These are phyloP conservation scores for Arctostaphylos glauca DNA, from an alignment of 148 eudicot species.

Conservation along the genomic window DNA sequence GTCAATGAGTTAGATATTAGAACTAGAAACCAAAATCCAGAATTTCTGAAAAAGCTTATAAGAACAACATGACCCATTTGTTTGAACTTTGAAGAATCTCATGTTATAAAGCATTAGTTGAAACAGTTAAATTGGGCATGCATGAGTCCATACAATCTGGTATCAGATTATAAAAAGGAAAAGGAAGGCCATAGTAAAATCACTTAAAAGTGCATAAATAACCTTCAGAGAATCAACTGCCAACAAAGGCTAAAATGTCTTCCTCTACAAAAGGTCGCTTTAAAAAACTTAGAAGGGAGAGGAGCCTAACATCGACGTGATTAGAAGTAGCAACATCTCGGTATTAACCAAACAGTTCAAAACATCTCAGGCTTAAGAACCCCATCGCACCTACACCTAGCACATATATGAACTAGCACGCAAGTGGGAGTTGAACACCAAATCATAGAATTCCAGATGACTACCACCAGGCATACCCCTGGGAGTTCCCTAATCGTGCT, in stretches of 20 bases:
- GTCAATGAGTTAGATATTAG: slow-evolving; percentile 21
- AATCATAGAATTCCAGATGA: neutral
- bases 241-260: slow-evolving; percentile 1
- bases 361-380: neutral
- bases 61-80: neutral
- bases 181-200: neutral
- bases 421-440: too few species aligned
- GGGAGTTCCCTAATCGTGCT: neutral
- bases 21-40: slow-evolving; percentile 2
- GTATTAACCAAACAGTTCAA: neutral
- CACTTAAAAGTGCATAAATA: neutral
- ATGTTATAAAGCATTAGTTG: neutral
- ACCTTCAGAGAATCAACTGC: neutral
- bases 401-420: neutral
- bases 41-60: neutral
- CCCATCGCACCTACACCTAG: neutral
- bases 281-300: neutral
- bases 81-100: neutral
- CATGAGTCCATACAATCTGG: neutral
- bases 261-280: neutral
- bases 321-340: neutral
- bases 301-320: neutral
- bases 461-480: neutral
- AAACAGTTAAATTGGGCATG: neutral
- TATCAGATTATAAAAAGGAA: neutral